Evolutionary conservation across 2,329 filamentous ascomycete species (phyloP).

Genomic region (Phoma sp.): DNA sequence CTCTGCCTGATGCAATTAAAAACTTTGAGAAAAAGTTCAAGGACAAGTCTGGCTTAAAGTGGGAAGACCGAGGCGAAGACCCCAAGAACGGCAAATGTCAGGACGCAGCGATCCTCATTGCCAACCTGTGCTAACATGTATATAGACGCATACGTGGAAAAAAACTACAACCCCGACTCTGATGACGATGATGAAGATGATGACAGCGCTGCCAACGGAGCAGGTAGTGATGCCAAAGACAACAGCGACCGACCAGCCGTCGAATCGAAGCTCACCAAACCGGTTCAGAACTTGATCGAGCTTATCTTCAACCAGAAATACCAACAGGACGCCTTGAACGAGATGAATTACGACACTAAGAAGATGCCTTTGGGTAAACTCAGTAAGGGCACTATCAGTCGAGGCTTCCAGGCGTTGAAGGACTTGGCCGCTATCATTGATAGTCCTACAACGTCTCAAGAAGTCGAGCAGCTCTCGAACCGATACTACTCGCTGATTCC

Average conservation of each 20-base stretch:
- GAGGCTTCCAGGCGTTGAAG: conserved; percentile 79
- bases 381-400: conserved; percentile 76
- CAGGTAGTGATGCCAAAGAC: conserved; percentile 33
- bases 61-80: conserved; percentile 58
- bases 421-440: conserved; percentile 73
- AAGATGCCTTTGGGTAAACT: conserved; percentile 87
- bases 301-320: conserved; percentile 84
- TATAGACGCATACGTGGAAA: conserved; percentile 75
- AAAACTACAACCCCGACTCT: conserved; percentile 74
- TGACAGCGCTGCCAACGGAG: conserved; percentile 46
- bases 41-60: conserved; percentile 61
- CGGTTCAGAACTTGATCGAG: conserved; percentile 73
- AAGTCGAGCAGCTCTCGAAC: conserved; percentile 74
- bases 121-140: background rate
- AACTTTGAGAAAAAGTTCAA: conserved; percentile 65
- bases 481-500: conserved; percentile 83
- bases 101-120: background rate
- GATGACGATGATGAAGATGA: conserved; percentile 55
- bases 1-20: conserved; percentile 49
- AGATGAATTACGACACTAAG: conserved; percentile 74
- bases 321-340: conserved; percentile 71
- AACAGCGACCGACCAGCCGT: conserved; percentile 36
- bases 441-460: conserved; percentile 58
- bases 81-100: conserved; percentile 68
- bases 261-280: conserved; percentile 63